Base-by-base conservation (phyloP, 768 basidiomycete species). In the Leccinum subgranulosum region DNA sequence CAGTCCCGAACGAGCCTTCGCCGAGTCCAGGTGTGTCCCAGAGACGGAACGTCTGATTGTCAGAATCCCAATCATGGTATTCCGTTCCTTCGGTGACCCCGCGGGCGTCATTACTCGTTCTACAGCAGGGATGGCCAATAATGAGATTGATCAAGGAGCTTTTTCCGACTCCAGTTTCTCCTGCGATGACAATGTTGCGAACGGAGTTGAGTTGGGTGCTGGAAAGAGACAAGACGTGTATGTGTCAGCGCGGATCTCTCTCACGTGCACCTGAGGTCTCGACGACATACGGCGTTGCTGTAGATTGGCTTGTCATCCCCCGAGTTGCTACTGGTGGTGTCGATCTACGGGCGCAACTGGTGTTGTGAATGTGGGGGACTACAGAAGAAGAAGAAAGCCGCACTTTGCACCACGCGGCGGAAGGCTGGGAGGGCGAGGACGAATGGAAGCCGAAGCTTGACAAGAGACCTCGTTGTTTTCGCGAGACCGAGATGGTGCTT, bases 111-210 rank as follows among this genome's bases (percentile, higher is more conserved):
- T 47, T 47, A 5, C 46, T 25, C 11, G 46, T 47, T 21, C 0
- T 0, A 47, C 46, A 47, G 8, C 14, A 9, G 15, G 1, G 67
- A 10, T 28, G 55, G 2, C 64, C 74, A 15, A 52, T 56, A 17
- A 70, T 54, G 31, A 73, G 63, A 49, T 73, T 73, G 60, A 73
- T 64, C 0, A 73, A 49, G 28, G 70, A 71, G 19, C 69, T 73
- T 56, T 71, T 71, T 7, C 70, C 70, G 29, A 67, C 66, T 3
- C 70, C 71, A 1, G 65, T 67, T 57, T 73, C 69, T 27, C 70
- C 70, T 36, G 58, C 60, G 6, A 71, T 27, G 50, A 73, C 59
- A 29, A 73, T 62, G 51, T 73, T 73, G 45, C 70, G 66, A 34
- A 64, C 57, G 1, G 68, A 51, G 34, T 46, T 4, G 17, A 57